A percentile compares a stretch with the other conserved stretches of the same genome.
These are phyloP conservation scores for Tillandsia leiboldiana DNA, from an alignment of 176 grass and related monocot species.

Conservation along the genomic window DNA sequence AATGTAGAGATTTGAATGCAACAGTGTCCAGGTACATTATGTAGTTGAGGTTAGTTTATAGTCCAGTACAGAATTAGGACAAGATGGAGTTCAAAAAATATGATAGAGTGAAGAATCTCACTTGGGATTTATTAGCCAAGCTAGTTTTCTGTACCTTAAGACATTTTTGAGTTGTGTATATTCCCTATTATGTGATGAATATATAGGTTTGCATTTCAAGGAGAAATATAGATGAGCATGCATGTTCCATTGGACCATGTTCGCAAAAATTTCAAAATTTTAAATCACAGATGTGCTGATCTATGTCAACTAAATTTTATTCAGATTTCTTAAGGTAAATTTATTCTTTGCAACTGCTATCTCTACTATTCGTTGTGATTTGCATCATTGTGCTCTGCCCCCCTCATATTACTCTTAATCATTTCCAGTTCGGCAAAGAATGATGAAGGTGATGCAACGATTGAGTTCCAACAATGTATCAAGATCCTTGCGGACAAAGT, in stretches of 20 bases:
- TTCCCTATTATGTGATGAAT: too few relatives aligned
- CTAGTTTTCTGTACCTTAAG: too few relatives aligned
- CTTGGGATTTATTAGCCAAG: too few relatives aligned
- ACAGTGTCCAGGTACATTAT: too few relatives aligned
- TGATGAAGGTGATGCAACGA: conserved; percentile 68
- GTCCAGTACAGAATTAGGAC: too few relatives aligned
- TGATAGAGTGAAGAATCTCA: too few relatives aligned
- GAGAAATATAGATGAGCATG: not conserved
- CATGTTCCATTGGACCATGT: not conserved
- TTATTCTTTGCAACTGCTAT: not conserved
- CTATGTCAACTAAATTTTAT: not conserved
- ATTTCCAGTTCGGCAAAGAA: conserved; percentile 55
- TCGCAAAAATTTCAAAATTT: not conserved
- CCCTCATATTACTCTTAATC: not conserved
- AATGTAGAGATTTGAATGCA: too few relatives aligned
- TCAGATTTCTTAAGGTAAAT: not conserved
- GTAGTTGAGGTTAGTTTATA: too few relatives aligned
- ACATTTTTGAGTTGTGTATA: too few relatives aligned
- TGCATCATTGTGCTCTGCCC: not conserved
- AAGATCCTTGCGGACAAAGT: conserved; percentile 79
- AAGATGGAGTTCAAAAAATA: too few relatives aligned
- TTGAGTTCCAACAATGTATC: conserved; percentile 87
- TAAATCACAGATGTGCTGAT: not conserved
- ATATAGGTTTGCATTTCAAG: not conserved
- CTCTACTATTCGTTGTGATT: not conserved